Evolutionary conservation across 108 stramenopile species (phyloP).

Genomic region (Nitzschia sp.): DNA sequence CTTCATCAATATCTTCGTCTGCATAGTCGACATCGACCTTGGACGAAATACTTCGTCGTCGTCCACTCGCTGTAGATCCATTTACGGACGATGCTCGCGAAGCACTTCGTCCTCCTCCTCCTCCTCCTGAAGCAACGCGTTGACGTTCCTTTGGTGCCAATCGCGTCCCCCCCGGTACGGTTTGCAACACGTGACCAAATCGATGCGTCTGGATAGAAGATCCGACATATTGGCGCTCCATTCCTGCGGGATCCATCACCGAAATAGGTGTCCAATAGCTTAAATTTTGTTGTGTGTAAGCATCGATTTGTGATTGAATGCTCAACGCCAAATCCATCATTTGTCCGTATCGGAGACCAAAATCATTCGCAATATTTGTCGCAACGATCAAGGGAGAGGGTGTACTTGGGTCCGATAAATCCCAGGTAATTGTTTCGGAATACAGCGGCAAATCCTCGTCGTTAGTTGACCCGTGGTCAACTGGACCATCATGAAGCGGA

Average conservation of each 20-base stretch:
- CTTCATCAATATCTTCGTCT: slow-evolving; percentile 19
- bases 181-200: slow-evolving; percentile 18
- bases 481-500: slow-evolving; percentile 50
- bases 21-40: neutral
- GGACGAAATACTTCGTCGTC: neutral
- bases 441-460: slow-evolving; percentile 32
- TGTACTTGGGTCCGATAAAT: slow-evolving; percentile 56
- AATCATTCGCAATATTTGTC: slow-evolving; percentile 50
- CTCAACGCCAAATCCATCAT: slow-evolving; percentile 61
- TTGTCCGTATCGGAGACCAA: slow-evolving; percentile 60
- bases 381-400: slow-evolving; percentile 64
- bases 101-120: neutral
- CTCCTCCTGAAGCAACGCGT: neutral
- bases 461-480: slow-evolving; percentile 4
- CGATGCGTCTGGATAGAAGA: slow-evolving; percentile 19
- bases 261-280: slow-evolving; percentile 48
- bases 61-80: neutral
- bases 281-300: slow-evolving; percentile 28
- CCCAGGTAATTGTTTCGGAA: slow-evolving; percentile 57
- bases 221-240: slow-evolving; percentile 30
- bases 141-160: slow-evolving; percentile 16
- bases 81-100: neutral
- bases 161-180: slow-evolving; percentile 2
- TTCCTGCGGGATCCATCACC: slow-evolving; percentile 39
- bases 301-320: slow-evolving; percentile 64